Evolutionary conservation across 108 stramenopile species (phyloP).

Genomic region (Pseudonitzschia pungens): DNA sequence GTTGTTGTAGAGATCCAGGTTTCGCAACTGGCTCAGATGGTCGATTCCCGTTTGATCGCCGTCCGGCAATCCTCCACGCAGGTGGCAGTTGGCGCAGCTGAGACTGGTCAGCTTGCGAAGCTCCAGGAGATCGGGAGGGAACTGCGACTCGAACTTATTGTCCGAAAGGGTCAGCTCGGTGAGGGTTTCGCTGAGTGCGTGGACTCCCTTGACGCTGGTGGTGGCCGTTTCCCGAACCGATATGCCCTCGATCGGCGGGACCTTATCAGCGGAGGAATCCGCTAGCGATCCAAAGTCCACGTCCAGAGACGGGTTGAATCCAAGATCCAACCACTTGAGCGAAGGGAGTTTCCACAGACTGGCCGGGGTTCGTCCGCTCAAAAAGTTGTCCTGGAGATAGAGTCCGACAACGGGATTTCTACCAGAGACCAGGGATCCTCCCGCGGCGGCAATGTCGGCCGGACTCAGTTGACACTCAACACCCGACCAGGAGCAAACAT

Average conservation of each 20-base stretch:
- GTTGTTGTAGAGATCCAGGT: constrained; percentile 30
- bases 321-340: constrained; percentile 12
- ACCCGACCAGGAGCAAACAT: constrained; percentile 41
- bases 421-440: neutral
- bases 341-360: constrained; percentile 25
- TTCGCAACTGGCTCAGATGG: constrained; percentile 11
- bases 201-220: constrained; percentile 17
- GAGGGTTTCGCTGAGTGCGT: constrained; percentile 7
- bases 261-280: neutral
- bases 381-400: constrained; percentile 18
- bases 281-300: constrained; percentile 22
- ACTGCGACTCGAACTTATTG: constrained; percentile 11
- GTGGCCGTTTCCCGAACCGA: constrained; percentile 17
- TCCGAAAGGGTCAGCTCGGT: constrained; percentile 13
- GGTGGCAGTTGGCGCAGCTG: constrained; percentile 28
- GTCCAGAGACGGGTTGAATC: constrained; percentile 19
- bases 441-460: neutral
- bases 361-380: constrained; percentile 26
- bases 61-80: constrained; percentile 22
- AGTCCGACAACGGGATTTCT: constrained; percentile 19
- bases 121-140: constrained; percentile 54
- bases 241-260: constrained; percentile 7
- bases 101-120: constrained; percentile 42
- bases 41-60: neutral
- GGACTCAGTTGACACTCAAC: constrained; percentile 20